Evolutionary conservation across 2,329 filamentous ascomycete genomes (phyloP).

Genomic region (Elsinoe necatrix): DNA sequence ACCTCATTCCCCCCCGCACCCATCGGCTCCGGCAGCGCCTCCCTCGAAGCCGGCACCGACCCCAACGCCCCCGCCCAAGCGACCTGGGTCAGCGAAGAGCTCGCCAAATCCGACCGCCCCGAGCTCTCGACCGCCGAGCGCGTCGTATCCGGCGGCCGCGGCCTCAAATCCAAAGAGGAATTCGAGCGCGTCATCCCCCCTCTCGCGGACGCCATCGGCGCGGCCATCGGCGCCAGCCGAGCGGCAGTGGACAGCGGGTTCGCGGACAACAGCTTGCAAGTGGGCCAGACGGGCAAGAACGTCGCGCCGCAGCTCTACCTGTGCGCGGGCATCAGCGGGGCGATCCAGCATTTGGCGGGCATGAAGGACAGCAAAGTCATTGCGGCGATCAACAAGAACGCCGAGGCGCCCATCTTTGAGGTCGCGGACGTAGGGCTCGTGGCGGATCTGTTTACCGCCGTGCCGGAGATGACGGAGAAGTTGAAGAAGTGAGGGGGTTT

Average conservation of each 20-base stretch:
- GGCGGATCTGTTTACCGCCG: constrained; percentile 85
- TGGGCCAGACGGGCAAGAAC: constrained; percentile 97
- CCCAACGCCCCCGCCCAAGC: constrained; percentile 64
- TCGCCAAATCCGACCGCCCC: constrained; percentile 86
- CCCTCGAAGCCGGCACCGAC: constrained; percentile 73
- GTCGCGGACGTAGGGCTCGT: constrained; percentile 93
- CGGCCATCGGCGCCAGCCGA: constrained; percentile 90
- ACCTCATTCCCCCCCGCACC: constrained; percentile 78
- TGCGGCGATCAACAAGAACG: constrained; percentile 96
- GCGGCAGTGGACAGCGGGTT: constrained; percentile 96
- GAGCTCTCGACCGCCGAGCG: constrained; percentile 82
- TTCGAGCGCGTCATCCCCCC: constrained; percentile 91
- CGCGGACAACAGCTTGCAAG: constrained; percentile 95
- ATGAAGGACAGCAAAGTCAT: constrained; percentile 99
- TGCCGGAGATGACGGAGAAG: constrained; percentile 93
- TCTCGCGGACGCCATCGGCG: constrained; percentile 82
- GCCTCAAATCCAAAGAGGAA: constrained; percentile 95
- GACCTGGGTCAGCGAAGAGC: constrained; percentile 90
- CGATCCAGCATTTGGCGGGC: constrained; percentile 94
- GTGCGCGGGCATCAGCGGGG: constrained; percentile 90
- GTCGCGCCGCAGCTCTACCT: constrained; percentile 93
- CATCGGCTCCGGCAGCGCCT: constrained; percentile 62
- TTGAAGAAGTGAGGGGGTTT: constrained; percentile 47
- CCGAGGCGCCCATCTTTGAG: constrained; percentile 96
- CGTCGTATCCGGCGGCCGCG: constrained; percentile 89